Evolutionary conservation across 2,329 filamentous ascomycete genomes (phyloP).

Genomic region (Myriosclerotinia duriaeana): DNA sequence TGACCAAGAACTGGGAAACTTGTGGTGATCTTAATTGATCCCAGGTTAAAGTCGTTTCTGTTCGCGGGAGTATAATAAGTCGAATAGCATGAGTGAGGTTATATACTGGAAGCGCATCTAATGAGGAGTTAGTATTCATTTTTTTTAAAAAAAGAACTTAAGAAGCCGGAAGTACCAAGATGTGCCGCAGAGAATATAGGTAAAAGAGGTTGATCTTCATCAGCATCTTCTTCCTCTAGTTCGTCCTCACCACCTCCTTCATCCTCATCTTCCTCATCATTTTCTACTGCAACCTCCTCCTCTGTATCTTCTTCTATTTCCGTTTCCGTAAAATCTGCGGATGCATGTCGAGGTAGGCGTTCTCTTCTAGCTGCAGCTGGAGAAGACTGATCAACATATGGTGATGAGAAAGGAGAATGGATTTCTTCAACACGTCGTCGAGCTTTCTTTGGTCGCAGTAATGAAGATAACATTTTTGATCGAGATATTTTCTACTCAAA

Average conservation of each 20-base stretch:
- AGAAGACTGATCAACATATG: constrained; percentile 36
- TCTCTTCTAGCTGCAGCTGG: constrained; percentile 30
- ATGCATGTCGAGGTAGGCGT: constrained; percentile 45
- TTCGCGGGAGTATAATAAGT: constrained; percentile 76
- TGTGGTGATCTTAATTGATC: constrained; percentile 95
- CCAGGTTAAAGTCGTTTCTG: constrained; percentile 91
- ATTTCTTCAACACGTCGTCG: constrained; percentile 35
- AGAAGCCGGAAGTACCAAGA: constrained; percentile 55
- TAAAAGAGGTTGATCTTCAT: constrained; percentile 53
- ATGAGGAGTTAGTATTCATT: constrained; percentile 34
- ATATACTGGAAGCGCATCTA: constrained; percentile 86
- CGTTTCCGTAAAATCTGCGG: constrained; percentile 64
- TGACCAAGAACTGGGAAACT: constrained; percentile 91
- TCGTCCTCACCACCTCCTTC: constrained; percentile 45
- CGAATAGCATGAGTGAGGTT: constrained; percentile 87
- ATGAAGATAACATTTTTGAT: constrained; percentile 41
- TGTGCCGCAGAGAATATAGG: constrained; percentile 80
- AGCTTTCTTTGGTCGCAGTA: constrained; percentile 41
- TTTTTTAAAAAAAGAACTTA: constrained; percentile 6
- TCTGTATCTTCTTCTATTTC: constrained; percentile 50
- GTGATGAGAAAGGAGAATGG: constrained; percentile 40
- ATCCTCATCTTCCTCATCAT: constrained; percentile 38
- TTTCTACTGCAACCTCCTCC: constrained; percentile 28
- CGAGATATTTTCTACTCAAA: constrained; percentile 9
- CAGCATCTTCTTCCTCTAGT: constrained; percentile 43